Base-by-base conservation (phyloP, 495 filamentous ascomycete genomes). In the Copromyces sp. region DNA sequence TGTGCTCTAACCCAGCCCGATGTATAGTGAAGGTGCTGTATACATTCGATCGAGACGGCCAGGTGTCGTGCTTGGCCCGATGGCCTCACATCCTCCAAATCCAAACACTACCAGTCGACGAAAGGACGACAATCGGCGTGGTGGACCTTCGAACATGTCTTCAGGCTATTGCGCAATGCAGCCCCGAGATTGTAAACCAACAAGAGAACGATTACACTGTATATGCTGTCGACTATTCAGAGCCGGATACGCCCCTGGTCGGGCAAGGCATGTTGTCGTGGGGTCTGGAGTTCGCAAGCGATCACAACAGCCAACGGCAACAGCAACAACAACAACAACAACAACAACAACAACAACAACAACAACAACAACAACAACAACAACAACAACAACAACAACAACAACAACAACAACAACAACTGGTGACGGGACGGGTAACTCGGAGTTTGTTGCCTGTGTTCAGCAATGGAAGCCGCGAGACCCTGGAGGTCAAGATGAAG, bases 161-260 rank as follows among this genome's bases (percentile, higher is more conserved):
- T 32, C 90, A 95, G 78, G 94, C 95, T 41, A 92, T 99, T 74
- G 89, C 82, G 68, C 78, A 84, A 69, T 84, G 81, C 79, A 97
- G 94, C 78, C 95, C 95, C 45, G 95, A 99, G 82, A 84, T 99
- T 35, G 86, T 97, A 69, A 90, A 92, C 47, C 89, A 91, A 73
- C 85, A 92, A 42, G 93, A 94, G 70, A 92, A 90, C 74, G 96
- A 99, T 82, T 98, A 96, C 78, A 97, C 93, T 14, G 90, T 99
- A 71, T 99, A 99, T 81, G 95, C 95, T 29, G 94, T 93, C 82
- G 95, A 99, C 78, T 98, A 94, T 81, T 98, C 95, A 8, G 95
- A 99, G 81, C 91, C 92, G 72, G 94, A 97, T 74, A 92, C 90
- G 7, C 95, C 95, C 68, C 87, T 98, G 72, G 95, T 98, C 12